Evolutionary conservation across 2,329 filamentous ascomycete genomes (phyloP).

Genomic region (Didymella sp.): DNA sequence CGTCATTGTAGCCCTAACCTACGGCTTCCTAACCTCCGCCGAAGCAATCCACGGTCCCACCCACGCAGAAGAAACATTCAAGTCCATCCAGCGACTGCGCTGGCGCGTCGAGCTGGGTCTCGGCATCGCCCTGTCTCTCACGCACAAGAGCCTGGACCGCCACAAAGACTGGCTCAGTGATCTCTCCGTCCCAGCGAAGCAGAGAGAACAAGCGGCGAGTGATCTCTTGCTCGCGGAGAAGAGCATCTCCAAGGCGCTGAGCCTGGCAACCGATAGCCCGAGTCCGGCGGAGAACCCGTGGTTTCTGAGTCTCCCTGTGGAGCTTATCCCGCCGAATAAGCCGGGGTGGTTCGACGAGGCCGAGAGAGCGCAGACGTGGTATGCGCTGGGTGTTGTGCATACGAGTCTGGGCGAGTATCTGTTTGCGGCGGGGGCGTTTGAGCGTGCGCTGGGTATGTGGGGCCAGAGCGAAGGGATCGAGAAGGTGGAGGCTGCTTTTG

Average conservation of each 20-base stretch:
- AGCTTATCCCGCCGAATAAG: slow-evolving; percentile 44
- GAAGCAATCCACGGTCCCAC: slow-evolving; percentile 22
- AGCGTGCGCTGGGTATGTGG: slow-evolving; percentile 36
- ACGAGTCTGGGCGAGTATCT: slow-evolving; percentile 38
- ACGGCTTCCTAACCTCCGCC: slow-evolving; percentile 42
- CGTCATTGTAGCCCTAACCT: slow-evolving; percentile 41
- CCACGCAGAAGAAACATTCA: slow-evolving; percentile 12
- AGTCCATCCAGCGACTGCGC: slow-evolving; percentile 36
- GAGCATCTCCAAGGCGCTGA: slow-evolving; percentile 33
- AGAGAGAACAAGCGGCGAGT: slow-evolving; percentile 18
- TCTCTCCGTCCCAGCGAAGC: not conserved
- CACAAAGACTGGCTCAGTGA: slow-evolving; percentile 26
- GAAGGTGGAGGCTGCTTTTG: slow-evolving; percentile 36
- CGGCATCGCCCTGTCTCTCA: slow-evolving; percentile 30
- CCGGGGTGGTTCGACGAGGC: slow-evolving; percentile 36
- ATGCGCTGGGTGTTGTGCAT: slow-evolving; percentile 38
- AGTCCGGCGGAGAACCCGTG: slow-evolving; percentile 39
- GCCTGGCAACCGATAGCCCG: slow-evolving; percentile 38
- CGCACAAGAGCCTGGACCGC: slow-evolving; percentile 14
- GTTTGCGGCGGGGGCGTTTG: slow-evolving; percentile 46
- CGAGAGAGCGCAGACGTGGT: slow-evolving; percentile 42
- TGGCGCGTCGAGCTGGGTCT: slow-evolving; percentile 40
- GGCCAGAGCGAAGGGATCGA: slow-evolving; percentile 14
- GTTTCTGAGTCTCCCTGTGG: slow-evolving; percentile 39
- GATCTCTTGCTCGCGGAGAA: slow-evolving; percentile 37